Percentiles rank a stretch among this genome's conserved stretches.
Evolutionary conservation across 164 flowering plant genomes (phyloP).

Genomic region (Berberis vulgaris): DNA sequence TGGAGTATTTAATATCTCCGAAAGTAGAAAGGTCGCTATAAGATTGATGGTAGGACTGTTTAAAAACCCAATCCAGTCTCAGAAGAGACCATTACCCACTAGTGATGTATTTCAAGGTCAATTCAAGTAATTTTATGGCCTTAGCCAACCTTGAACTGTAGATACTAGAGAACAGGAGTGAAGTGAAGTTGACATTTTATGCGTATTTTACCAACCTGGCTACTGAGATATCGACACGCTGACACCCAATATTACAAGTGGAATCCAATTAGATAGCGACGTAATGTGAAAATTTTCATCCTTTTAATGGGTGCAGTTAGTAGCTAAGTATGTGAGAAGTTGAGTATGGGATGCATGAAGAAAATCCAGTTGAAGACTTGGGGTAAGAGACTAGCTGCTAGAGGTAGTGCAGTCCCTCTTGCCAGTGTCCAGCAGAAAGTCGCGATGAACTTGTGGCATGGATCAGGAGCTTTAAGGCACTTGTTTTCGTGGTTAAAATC

Average conservation of each 20-base stretch:
- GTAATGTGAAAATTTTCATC: background rate
- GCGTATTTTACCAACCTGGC: background rate
- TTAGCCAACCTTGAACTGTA: no score
- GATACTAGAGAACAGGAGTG: background rate
- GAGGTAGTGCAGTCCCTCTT: conserved; percentile 14
- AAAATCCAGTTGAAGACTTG: conserved; percentile 14
- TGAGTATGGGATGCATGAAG: conserved; percentile 1
- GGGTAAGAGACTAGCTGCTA: conserved; percentile 14
- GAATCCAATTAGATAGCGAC: background rate
- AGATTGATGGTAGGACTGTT: no score
- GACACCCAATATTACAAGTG: background rate
- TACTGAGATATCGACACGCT: background rate
- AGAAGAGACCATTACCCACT: no score
- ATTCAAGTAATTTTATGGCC: no score
- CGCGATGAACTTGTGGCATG: conserved; percentile 1
- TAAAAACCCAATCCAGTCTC: no score
- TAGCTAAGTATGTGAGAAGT: background rate
- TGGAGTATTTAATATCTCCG: no score
- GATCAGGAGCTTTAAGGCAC: conserved; percentile 17
- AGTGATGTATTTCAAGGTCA: no score
- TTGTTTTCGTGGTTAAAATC: conserved; percentile 33
- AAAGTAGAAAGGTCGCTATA: no score
- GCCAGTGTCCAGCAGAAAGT: conserved; percentile 9
- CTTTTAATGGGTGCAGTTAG: background rate
- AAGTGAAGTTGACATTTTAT: background rate